Base-by-base conservation (phyloP, 202 grass and related monocot genomes). In the Bolboschoenoplectus hybrid region DNA sequence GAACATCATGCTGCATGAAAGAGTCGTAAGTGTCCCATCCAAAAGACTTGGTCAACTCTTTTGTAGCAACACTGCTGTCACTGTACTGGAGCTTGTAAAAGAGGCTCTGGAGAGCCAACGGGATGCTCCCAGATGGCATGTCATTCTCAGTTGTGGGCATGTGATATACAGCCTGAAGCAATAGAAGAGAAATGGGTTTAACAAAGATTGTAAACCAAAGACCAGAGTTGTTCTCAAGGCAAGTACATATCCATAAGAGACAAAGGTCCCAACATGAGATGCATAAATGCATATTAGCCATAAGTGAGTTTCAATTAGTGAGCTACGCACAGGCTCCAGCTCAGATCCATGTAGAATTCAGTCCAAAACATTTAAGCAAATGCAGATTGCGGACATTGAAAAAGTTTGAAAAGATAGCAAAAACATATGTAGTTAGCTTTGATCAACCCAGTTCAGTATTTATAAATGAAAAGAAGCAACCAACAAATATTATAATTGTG, bases 61-160 rank as follows among this genome's bases (percentile, higher is more conserved):
- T 98, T 61, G 96, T 98, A 91, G 93, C 93, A 87, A 95, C 96
- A 87, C 91, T 98, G 68, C 74, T 94, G 67, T 98, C 91, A 92
- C 96, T 95, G 72, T 94, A 98, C 85, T 94, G 93, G 81, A 98
- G 91, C 87, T 98, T 98, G 81, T 94, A 98, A 87, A 98, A 98
- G 82, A 98, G 91, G 81, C 93, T 95, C 76, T 95, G 93, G 8
- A 95, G 85, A 1, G 93, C 93, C 89, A 95, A 90, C 3, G 96
- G 96, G 88, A 98, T 98, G 86, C 96, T 98, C 82, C 96, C 93
- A 85, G 90, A 89, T 85, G 93, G 96, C 84, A 98, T 94, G 69
- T 98, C 93, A 71, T 94, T 95, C 87, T 95, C 93, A 32, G 93
- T 95, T 89, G 96, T 98, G 83, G 96, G 96, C 96, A 95, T 98